Percentiles rank a stretch among this genome's conserved stretches.
phyloP scores from a whole-genome alignment of 2,329 filamentous ascomycete species.

The Trichoderma cornu-damae region DNA sequence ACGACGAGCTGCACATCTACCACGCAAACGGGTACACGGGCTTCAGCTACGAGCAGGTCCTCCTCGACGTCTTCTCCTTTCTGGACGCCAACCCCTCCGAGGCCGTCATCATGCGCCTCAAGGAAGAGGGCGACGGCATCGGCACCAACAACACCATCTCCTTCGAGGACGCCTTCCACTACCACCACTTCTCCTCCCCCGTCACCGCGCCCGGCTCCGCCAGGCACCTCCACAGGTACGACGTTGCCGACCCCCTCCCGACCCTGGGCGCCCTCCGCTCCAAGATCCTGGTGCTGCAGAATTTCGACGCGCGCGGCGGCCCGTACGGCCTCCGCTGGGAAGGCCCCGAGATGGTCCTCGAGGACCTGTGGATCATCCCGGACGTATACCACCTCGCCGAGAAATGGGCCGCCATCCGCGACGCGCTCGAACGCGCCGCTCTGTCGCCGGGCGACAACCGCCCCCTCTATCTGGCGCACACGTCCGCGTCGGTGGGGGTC shows the following conservation, averaged over 20 bases:
- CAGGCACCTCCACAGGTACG: slow-evolving; percentile 36
- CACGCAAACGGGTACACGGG: slow-evolving; percentile 44
- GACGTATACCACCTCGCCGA: slow-evolving; percentile 40
- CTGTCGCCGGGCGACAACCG: slow-evolving; percentile 32
- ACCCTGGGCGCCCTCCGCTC: slow-evolving; percentile 42
- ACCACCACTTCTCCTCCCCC: slow-evolving; percentile 35
- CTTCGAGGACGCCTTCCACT: slow-evolving; percentile 44
- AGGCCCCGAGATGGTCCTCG: slow-evolving; percentile 40
- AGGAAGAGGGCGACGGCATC: slow-evolving; percentile 42
- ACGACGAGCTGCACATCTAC: slow-evolving; percentile 43
- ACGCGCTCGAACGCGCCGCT: slow-evolving; percentile 37
- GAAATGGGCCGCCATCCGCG: slow-evolving; percentile 43
- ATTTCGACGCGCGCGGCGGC: slow-evolving; percentile 36
- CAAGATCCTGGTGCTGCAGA: slow-evolving; percentile 44
- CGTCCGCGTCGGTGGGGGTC: slow-evolving; percentile 45
- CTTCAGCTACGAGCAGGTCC: slow-evolving; percentile 40
- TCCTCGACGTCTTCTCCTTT: slow-evolving; percentile 42
- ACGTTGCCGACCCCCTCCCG: slow-evolving; percentile 34
- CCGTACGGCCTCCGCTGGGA: slow-evolving; percentile 43
- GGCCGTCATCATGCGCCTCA: slow-evolving; percentile 46
- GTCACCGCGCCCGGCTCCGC: slow-evolving; percentile 33
- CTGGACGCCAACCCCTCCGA: slow-evolving; percentile 42
- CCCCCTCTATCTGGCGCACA: slow-evolving; percentile 41
- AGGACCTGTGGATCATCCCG: slow-evolving; percentile 44
- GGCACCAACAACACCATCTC: slow-evolving; percentile 32